Evolutionary conservation across 2,329 filamentous ascomycete species (phyloP), one percentile per base, ranked within the genome.

Genomic region (Aspergillus candidus): DNA sequence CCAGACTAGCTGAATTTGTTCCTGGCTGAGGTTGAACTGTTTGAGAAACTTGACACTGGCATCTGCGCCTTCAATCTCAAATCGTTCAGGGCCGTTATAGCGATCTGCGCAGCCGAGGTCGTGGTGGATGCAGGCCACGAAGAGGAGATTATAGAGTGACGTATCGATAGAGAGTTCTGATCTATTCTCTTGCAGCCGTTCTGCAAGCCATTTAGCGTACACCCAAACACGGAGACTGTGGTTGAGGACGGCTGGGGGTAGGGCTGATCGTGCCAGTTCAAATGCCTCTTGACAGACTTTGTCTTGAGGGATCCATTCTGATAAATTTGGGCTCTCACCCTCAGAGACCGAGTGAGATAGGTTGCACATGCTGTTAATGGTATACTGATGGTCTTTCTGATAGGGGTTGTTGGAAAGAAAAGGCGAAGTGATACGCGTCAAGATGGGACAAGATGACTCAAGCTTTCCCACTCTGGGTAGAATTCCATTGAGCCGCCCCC

Each of bases 61-160:
- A 48, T 74, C 68, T 5, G 62, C 70, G 4, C 70, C 70, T 47
- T 72, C 69, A 36, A 73, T 60, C 50, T 74, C 70, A 51, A 73
- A 74, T 11, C 70, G 64, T 36, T 67, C 59, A 3, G 61, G 43
- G 1, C 65, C 63, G 46, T 61, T 55, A 44, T 63, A 52, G 17
- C 52, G 50, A 11, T 29, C 31, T 8, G 49, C 44, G 33, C 55
- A 58, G n/a, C 62, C 62, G 8, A 64, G 53, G 48, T 66, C 65
- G 55, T 69, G 66, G 44, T 60, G 61, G 30, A 67, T 54, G 50
- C 54, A 60, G 34, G 63, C 58, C 1, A 53, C 50, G 45, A 59
- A 62, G 31, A 65, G 49, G 3, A 60, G 46, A 27, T 41, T 43
- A 34, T 52, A 22, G 27, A 35, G 44, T 5, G 47, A 48, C 7